phyloP scores from a whole-genome alignment of 2,329 filamentous ascomycete genomes.

The Exophiala mesophila region DNA sequence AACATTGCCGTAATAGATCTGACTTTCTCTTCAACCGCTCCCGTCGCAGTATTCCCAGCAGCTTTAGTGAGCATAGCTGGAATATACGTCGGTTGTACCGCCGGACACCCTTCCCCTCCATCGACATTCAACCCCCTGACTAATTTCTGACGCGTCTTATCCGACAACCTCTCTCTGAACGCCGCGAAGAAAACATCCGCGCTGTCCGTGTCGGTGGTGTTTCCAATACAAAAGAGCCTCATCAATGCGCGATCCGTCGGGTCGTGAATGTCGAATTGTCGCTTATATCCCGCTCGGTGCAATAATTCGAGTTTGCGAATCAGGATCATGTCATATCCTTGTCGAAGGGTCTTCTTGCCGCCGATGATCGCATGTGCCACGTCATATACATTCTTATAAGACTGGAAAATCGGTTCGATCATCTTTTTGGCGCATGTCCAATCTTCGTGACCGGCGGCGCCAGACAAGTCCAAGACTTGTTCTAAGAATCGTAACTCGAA shows the following conservation, averaged over 20 bases:
- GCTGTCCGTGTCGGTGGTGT: slow-evolving; percentile 25
- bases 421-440: slow-evolving; percentile 28
- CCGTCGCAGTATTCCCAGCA: slow-evolving; percentile 7
- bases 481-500: slow-evolving; percentile 35
- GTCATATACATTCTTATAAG: slow-evolving; percentile 29
- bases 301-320: slow-evolving; percentile 26
- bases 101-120: slow-evolving; percentile 29
- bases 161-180: slow-evolving; percentile 26
- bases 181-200: slow-evolving; percentile 29
- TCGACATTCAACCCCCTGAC: slow-evolving; percentile 32
- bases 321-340: slow-evolving; percentile 33
- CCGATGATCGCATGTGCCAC: slow-evolving; percentile 28
- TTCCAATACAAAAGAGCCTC: slow-evolving; percentile 35
- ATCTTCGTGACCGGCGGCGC: slow-evolving; percentile 30
- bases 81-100: slow-evolving; percentile 35
- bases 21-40: slow-evolving; percentile 9
- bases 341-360: slow-evolving; percentile 16
- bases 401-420: slow-evolving; percentile 31
- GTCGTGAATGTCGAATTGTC: slow-evolving; percentile 24
- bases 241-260: slow-evolving; percentile 31
- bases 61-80: slow-evolving; percentile 33
- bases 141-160: slow-evolving; percentile 19
- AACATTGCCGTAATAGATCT: slow-evolving; percentile 15
- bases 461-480: slow-evolving; percentile 36
- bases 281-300: slow-evolving; percentile 24